Evolutionary conservation across 177 flowering plant genomes (phyloP), one percentile per base, ranked within the genome.

Genomic region (Vitis hybrid): DNA sequence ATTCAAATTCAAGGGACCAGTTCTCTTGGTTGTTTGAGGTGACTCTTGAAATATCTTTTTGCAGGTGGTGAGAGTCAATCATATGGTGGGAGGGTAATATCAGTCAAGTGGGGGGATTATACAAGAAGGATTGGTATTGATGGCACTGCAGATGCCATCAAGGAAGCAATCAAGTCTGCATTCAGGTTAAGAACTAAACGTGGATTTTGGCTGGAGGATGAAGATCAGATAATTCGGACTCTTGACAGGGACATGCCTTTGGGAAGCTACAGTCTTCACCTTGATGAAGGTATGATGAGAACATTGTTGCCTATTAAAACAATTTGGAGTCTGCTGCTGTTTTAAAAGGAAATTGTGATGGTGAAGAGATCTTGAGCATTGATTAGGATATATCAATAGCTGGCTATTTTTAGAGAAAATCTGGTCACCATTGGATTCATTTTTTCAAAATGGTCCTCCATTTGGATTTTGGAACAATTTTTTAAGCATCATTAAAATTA

Each of bases 181-280:
- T 94, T 96, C 76, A 76, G 99, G 73, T 76, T 96, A 51, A 83
- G 98, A 83, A 89, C 97, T 14, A 89, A 81, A 52, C 86, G 98
- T 10, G 94, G 91, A 60, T 93, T 96, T 84, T 96, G 98, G 97
- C 76, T 94, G 79, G 99, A 89, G 81, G 93, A 89, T 77, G 91
- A 86, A 67, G 85, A 84, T 53, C 86, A 86, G 75, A 69, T 89
- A 60, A 82, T 94, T 51, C 87, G 97, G 49, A 76, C 85, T 73
- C 88, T 96, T 70, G 99, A 92, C 80, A 81, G 95, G 61, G 90
- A 87, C 73, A 96, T 96, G 98, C 98, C 99, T 64, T 16, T 94
- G 68, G 98, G 98, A n/a, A 89, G 82, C 50, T 94, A 94, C 79
- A 78, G 61, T 7, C 85, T 83, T 39, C 78, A 79, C 61, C 78